A percentile compares a stretch with the other conserved stretches of the same genome.
phyloP scores from a whole-genome alignment of 108 stramenopile species.

The Cyclotella cryptica region DNA sequence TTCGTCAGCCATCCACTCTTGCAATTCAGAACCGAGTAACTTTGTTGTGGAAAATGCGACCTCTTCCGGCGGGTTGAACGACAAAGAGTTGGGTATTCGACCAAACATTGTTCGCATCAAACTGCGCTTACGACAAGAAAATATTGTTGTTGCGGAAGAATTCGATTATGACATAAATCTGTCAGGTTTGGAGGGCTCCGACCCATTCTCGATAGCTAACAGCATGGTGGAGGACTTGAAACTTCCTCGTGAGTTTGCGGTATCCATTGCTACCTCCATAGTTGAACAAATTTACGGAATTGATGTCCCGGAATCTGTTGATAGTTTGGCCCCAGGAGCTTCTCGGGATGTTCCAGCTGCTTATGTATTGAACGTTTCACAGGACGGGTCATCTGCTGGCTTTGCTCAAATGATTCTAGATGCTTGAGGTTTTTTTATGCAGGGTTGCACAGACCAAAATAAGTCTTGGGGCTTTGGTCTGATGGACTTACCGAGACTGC shows the following conservation, averaged over 20 bases:
- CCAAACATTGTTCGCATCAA: slow-evolving; percentile 35
- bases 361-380: slow-evolving; percentile 33
- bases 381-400: slow-evolving; percentile 27
- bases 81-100: neutral
- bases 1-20: neutral
- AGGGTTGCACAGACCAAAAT: no score
- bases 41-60: neutral
- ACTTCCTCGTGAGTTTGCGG: slow-evolving; percentile 67
- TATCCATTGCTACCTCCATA: slow-evolving; percentile 63
- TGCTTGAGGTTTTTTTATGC: slow-evolving; percentile 13
- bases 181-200: slow-evolving; percentile 42
- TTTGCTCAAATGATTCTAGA: slow-evolving; percentile 40
- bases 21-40: neutral
- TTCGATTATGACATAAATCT: slow-evolving; percentile 74
- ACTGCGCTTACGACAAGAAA: slow-evolving; percentile 50
- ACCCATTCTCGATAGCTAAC: slow-evolving; percentile 61
- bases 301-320: slow-evolving; percentile 29
- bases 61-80: neutral
- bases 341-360: slow-evolving; percentile 35
- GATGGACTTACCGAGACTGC: no score
- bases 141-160: slow-evolving; percentile 41
- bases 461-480: no score
- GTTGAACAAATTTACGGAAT: slow-evolving; percentile 70
- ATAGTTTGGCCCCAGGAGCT: slow-evolving; percentile 13
- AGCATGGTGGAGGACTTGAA: slow-evolving; percentile 71